These are phyloP conservation scores for Leishmania mexicana DNA, from an alignment of 208 protist genomes.

Conservation along the genomic window DNA sequence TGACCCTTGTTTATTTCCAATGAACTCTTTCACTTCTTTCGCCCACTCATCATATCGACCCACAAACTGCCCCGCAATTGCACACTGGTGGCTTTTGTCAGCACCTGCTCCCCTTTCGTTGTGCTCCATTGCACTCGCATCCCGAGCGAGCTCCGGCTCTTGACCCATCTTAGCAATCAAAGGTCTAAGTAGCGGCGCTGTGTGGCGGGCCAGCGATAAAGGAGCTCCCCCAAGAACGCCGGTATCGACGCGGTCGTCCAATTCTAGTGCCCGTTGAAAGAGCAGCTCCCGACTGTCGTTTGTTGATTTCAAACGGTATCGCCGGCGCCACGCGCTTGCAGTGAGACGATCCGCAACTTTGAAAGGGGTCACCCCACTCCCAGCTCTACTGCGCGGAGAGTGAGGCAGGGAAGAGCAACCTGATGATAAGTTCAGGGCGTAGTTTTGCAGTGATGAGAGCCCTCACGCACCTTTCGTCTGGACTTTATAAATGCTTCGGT, in stretches of 20 bases:
- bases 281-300: conserved; percentile 17
- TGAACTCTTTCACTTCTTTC: neutral
- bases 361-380: conserved; percentile 11
- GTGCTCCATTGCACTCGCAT: neutral
- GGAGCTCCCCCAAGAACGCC: neutral
- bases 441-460: neutral
- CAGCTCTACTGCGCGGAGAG: conserved; percentile 16
- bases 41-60: neutral
- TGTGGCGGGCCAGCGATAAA: neutral
- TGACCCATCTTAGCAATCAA: neutral
- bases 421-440: neutral
- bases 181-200: neutral
- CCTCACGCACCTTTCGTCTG: neutral
- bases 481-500: neutral
- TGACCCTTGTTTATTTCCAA: neutral
- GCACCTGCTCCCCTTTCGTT: neutral
- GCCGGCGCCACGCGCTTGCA: conserved; percentile 4
- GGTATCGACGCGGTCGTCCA: conserved; percentile 1
- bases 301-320: conserved; percentile 12
- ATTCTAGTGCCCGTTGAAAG: conserved; percentile 11
- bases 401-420: neutral
- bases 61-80: neutral
- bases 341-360: conserved; percentile 17
- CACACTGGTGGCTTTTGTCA: neutral
- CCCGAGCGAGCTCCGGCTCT: neutral